These are phyloP conservation scores for Daldinia sp. DNA, from an alignment of 2,329 filamentous ascomycete species.

Conservation along the genomic window DNA sequence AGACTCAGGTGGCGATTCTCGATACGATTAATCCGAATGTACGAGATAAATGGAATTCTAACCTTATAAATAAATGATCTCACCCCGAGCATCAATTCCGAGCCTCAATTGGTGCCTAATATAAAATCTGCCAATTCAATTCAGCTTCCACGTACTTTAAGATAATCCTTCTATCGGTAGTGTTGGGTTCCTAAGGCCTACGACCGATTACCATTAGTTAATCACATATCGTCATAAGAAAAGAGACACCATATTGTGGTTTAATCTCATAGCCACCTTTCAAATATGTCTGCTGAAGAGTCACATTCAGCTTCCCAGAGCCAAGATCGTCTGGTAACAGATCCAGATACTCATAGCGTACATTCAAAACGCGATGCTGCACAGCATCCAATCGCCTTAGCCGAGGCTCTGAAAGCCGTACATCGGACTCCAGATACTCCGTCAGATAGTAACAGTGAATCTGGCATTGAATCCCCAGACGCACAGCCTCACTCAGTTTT, in stretches of 20 bases:
- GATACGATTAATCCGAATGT: slow-evolving; percentile 33
- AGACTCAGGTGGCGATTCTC: slow-evolving; percentile 34
- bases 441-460: slow-evolving; percentile 41
- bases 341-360: slow-evolving; percentile 3
- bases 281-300: slow-evolving; percentile 29
- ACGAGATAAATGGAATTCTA: slow-evolving; percentile 22
- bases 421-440: slow-evolving; percentile 37
- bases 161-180: slow-evolving; percentile 4
- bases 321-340: slow-evolving; percentile 7
- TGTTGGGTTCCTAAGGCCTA: slow-evolving; percentile 6
- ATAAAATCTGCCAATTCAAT: slow-evolving; percentile 14
- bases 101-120: slow-evolving; percentile 12
- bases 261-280: neutral
- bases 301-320: neutral
- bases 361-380: slow-evolving; percentile 23
- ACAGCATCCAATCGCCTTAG: slow-evolving; percentile 33
- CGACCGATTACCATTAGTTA: slow-evolving; percentile 14
- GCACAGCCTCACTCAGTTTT: slow-evolving; percentile 33
- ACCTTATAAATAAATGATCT: slow-evolving; percentile 33
- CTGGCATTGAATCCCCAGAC: slow-evolving; percentile 29
- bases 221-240: neutral
- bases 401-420: slow-evolving; percentile 38
- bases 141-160: slow-evolving; percentile 3
- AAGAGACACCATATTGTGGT: neutral
- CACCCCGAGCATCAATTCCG: slow-evolving; percentile 13